Conservation (phyloP, 2,329 filamentous ascomycete species). For the Coniosporium tulheliwenetii region DNA sequence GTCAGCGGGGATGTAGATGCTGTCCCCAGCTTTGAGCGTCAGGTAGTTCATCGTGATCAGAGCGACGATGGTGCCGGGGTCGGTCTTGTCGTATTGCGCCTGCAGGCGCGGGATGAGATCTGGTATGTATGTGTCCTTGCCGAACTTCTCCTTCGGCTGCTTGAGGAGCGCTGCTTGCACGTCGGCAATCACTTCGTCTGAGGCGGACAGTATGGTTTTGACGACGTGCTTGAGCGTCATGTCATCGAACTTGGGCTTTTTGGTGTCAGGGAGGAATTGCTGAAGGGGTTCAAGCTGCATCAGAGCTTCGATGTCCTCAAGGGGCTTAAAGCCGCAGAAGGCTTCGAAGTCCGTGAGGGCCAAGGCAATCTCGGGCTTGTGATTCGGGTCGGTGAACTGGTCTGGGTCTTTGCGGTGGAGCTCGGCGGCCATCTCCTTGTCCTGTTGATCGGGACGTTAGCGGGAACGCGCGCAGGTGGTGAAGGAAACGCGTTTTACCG, state of each 20-base stretch:
- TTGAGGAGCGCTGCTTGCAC: constrained; percentile 37
- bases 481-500: constrained; percentile 11
- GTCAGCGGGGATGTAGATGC: constrained; percentile 56
- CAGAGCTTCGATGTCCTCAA: constrained; percentile 41
- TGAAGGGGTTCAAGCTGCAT: constrained; percentile 40
- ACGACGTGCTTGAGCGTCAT: constrained; percentile 42
- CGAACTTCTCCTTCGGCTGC: constrained; percentile 33
- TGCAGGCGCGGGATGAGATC: constrained; percentile 49
- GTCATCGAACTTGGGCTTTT: constrained; percentile 35
- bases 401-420: constrained; percentile 49
- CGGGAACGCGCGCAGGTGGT: too few relatives aligned
- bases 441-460: constrained; percentile 8
- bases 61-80: constrained; percentile 54
- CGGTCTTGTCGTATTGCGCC: constrained; percentile 45
- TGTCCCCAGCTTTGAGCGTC: constrained; percentile 46
- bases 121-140: constrained; percentile 41
- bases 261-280: constrained; percentile 32
- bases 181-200: constrained; percentile 34
- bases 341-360: constrained; percentile 58
- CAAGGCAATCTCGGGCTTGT: constrained; percentile 68
- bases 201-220: constrained; percentile 37
- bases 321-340: constrained; percentile 59
- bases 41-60: constrained; percentile 63
- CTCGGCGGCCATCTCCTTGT: constrained; percentile 48
- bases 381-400: constrained; percentile 56